Evolutionary conservation across 768 basidiomycete species (phyloP).

Genomic region (Hypholoma fasciculare): DNA sequence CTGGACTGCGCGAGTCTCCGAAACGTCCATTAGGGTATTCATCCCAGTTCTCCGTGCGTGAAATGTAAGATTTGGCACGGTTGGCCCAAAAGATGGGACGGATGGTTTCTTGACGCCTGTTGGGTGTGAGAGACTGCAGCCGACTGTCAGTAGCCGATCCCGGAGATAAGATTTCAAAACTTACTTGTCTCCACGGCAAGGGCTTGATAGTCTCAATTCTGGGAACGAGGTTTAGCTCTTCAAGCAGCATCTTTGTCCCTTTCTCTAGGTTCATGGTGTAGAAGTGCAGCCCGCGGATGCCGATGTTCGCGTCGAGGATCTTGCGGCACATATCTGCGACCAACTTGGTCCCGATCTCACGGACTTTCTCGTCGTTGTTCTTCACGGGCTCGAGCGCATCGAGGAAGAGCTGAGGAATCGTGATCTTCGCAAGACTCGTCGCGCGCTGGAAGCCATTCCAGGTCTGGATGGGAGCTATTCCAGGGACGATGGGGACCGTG

Average conservation of each 20-base stretch:
- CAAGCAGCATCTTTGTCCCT: conserved; percentile 92
- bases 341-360: conserved; percentile 89
- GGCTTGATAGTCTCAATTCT: conserved; percentile 91
- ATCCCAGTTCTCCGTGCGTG: conserved; percentile 98
- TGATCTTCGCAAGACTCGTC: conserved; percentile 73
- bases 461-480: conserved; percentile 94
- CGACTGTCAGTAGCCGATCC: conserved; percentile 7
- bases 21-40: conserved; percentile 99
- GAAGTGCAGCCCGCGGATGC: conserved; percentile 89
- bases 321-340: conserved; percentile 92
- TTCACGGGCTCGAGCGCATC: conserved; percentile 84
- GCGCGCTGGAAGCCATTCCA: conserved; percentile 94
- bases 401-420: conserved; percentile 74
- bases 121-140: conserved; percentile 84
- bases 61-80: conserved; percentile 90
- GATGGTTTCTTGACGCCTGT: conserved; percentile 86
- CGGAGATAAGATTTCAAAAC: conserved; percentile 14
- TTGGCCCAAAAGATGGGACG: conserved; percentile 99
- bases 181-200: conserved; percentile 93
- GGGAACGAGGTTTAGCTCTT: conserved; percentile 88
- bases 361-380: conserved; percentile 91
- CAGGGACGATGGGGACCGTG: conserved; percentile 87
- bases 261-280: conserved; percentile 98
- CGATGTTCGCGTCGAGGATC: conserved; percentile 78
- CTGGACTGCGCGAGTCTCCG: conserved; percentile 95